Percentiles rank a stretch among this genome's conserved stretches.
These are phyloP conservation scores for Trichophyton benhamiae DNA, from an alignment of 2,329 filamentous ascomycete genomes.

Conservation along the genomic window DNA sequence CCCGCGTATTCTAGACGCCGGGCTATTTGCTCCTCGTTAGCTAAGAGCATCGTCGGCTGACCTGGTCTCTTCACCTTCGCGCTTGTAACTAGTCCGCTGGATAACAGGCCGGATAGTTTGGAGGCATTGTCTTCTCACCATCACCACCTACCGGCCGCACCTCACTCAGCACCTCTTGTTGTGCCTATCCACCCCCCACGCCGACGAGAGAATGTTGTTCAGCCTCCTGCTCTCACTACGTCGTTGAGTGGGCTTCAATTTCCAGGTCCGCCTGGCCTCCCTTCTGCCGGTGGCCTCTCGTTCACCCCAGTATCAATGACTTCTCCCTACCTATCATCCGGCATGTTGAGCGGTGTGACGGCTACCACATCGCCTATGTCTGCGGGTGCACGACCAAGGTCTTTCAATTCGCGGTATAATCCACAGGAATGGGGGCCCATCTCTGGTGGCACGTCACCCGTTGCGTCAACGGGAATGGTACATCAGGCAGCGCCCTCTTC, in stretches of 20 bases:
- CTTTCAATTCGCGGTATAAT: conserved; percentile 37
- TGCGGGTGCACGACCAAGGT: conserved; percentile 31
- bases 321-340: conserved; percentile 28
- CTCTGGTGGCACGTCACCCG: conserved; percentile 12
- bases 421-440: conserved; percentile 39
- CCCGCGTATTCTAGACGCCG: background rate
- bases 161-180: conserved; percentile 18
- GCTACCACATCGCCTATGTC: conserved; percentile 27
- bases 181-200: conserved; percentile 19
- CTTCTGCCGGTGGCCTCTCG: conserved; percentile 15
- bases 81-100: background rate
- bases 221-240: conserved; percentile 33
- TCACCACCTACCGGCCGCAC: conserved; percentile 9
- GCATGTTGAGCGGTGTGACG: conserved; percentile 14
- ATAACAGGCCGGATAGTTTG: background rate
- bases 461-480: conserved; percentile 9
- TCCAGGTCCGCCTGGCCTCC: conserved; percentile 22
- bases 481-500: background rate
- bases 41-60: background rate
- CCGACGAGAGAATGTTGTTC: conserved; percentile 32
- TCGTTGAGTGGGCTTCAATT: conserved; percentile 27
- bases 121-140: conserved; percentile 10
- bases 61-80: background rate
- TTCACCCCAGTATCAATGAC: conserved; percentile 17
- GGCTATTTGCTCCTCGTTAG: background rate